A percentile compares a stretch with the other conserved stretches of the same genome.
Evolutionary conservation across 345 rosid genomes (phyloP).

Genomic region (Brassica nigra): DNA sequence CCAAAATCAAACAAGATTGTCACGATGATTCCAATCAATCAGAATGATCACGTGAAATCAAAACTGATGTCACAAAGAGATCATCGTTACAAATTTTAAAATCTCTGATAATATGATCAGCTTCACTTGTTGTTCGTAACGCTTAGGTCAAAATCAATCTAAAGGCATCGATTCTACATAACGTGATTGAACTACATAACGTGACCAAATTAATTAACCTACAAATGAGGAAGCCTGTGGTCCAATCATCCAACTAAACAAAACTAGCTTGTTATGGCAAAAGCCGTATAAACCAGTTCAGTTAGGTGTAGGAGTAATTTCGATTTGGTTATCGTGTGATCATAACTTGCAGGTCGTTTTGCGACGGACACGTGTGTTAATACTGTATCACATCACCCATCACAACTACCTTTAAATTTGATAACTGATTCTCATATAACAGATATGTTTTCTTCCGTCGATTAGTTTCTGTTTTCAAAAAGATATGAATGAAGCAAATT

Average conservation of each 20-base stretch:
- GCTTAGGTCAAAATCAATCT: slow-evolving; percentile 9
- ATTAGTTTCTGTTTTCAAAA: slow-evolving; percentile 18
- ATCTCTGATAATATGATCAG: not conserved
- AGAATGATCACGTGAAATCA: not conserved
- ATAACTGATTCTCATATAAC: slow-evolving; percentile 32
- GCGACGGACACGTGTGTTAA: slow-evolving; percentile 31
- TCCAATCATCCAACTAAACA: slow-evolving; percentile 18
- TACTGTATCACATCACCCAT: slow-evolving; percentile 18
- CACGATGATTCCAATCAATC: not conserved
- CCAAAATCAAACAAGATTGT: not conserved
- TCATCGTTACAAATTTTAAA: no score
- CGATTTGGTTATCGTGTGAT: slow-evolving; percentile 15
- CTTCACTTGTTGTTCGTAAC: not conserved
- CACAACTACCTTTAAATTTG: slow-evolving; percentile 26
- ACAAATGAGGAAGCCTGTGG: slow-evolving; percentile 26
- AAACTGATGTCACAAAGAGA: not conserved
- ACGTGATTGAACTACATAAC: slow-evolving; percentile 14
- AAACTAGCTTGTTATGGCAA: not conserved
- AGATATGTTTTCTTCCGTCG: slow-evolving; percentile 23
- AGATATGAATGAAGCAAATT: not conserved
- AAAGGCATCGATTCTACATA: not conserved
- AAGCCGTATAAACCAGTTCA: not conserved
- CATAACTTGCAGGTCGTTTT: slow-evolving; percentile 25
- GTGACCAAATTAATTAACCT: slow-evolving; percentile 31
- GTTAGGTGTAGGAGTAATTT: not conserved